Base-by-base conservation (phyloP, 352 stramenopile genomes). In the Globisporangium rhizosaccharum region DNA sequence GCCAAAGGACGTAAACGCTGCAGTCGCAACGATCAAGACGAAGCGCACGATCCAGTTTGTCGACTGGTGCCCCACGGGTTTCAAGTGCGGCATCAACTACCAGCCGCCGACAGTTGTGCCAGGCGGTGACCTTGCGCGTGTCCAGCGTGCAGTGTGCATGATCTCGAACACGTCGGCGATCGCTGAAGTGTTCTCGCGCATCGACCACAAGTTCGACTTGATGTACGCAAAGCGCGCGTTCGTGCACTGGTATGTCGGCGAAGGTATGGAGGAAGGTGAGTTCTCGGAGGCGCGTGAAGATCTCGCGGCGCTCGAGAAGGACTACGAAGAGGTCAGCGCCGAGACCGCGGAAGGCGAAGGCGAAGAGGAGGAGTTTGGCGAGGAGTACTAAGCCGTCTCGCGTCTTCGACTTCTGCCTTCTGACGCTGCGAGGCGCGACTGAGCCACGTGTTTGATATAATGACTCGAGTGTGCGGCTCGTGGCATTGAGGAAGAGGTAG, bases 171-270 rank as follows among this genome's bases (percentile, higher is more conserved):
- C 95, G 53, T 99, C 94, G 37, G 97, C 97, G 57, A 99, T 99
- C 71, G 96, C 94, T 50, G 97, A 99, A 74, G 97, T 98, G 30
- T 97, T 99, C 60, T 97, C 82, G 10, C 92, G 97, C 61, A 98
- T 99, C 68, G 96, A 99, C 65, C 94, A 99, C 90, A 99, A 99
- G 89, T 99, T 99, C 75, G 96, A 99, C 72, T 80, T 99, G 52
- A 99, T 99, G 97, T 99, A 99, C 79, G 95, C 95, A 63, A 99
- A 99, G 86, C 95, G 97, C 81, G 97, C 97, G 52, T 99, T 99
- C 70, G 96, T 99, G 60, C 96, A 99, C 85, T 99, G 97, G 97
- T 98, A 99, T 66, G 96, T 99, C 33, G 96, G 97, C 71, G 97
- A 99, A 73, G 97, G 97, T 76, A 99, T 99, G 97, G 97, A 99